Evolutionary conservation across 108 stramenopile species (phyloP).

Genomic region (Fistulifera pelliculosa): DNA sequence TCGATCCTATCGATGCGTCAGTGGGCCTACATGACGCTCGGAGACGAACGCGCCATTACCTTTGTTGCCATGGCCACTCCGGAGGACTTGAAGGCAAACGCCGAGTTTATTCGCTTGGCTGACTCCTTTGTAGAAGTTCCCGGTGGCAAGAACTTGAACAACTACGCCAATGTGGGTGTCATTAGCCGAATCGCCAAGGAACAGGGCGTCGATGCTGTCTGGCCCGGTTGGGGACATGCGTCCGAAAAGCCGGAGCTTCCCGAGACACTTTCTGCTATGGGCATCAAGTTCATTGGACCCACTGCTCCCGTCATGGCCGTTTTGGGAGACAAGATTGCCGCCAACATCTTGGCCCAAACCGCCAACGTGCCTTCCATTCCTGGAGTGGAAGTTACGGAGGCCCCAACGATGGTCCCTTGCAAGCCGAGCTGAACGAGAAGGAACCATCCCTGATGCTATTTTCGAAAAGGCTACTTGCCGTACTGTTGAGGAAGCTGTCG

Average conservation of each 20-base stretch:
- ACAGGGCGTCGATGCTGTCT: constrained; percentile 87
- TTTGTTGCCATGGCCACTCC: constrained; percentile 99
- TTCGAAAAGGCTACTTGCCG: constrained; percentile 87
- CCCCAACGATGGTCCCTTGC: constrained; percentile 85
- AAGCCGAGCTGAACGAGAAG: constrained; percentile 84
- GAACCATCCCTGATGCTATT: constrained; percentile 90
- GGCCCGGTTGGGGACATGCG: constrained; percentile 96
- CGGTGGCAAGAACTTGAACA: constrained; percentile 84
- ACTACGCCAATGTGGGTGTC: constrained; percentile 92
- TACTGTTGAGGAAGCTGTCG: constrained; percentile 91
- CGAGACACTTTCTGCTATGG: constrained; percentile 42
- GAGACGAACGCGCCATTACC: constrained; percentile 90
- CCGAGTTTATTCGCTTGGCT: constrained; percentile 93
- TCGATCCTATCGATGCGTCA: constrained; percentile 96
- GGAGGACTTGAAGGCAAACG: constrained; percentile 95
- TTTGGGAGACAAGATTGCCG: constrained; percentile 92
- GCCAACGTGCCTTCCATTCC: constrained; percentile 94
- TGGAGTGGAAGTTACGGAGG: constrained; percentile 93
- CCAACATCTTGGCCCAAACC: constrained; percentile 93
- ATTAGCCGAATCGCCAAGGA: constrained; percentile 77
- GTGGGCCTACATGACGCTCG: constrained; percentile 97
- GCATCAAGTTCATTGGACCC: constrained; percentile 93
- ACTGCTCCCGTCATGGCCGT: constrained; percentile 91
- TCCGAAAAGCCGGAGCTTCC: constrained; percentile 89
- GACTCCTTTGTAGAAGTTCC: constrained; percentile 92